Conservation (phyloP, 1,284 basidiomycete species). For the Ustilago esculenta region DNA sequence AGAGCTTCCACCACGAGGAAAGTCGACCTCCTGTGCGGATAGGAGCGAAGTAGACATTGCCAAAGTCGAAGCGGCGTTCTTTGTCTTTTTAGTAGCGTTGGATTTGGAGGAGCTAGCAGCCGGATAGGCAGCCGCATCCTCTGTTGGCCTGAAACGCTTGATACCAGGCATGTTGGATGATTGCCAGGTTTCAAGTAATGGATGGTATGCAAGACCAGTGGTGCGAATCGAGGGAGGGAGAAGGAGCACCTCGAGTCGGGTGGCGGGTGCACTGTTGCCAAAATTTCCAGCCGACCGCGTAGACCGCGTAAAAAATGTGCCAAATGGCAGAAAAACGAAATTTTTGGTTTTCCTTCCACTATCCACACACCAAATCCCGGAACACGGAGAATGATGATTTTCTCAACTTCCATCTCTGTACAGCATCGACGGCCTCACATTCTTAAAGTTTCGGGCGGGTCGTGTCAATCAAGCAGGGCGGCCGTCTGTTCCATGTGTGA, state of each 20-base stretch:
- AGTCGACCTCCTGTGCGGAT: constrained; percentile 74
- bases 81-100: constrained; percentile 26
- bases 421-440: no score
- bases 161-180: constrained; percentile 45
- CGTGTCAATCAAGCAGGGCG: no score
- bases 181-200: constrained; percentile 1
- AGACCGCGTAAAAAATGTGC: neutral
- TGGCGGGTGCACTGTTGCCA: neutral
- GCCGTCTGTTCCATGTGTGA: constrained; percentile 1
- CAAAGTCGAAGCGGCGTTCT: constrained; percentile 13
- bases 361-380: constrained; percentile 5
- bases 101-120: constrained; percentile 34
- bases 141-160: constrained; percentile 42
- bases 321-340: constrained; percentile 17
- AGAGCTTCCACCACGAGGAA: constrained; percentile 84
- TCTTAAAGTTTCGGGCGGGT: no score
- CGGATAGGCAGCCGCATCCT: constrained; percentile 31
- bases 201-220: constrained; percentile 15
- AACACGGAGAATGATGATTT: constrained; percentile 2
- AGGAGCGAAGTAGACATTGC: constrained; percentile 39
- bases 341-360: constrained; percentile 16
- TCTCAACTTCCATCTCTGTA: no score
- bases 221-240: constrained; percentile 6
- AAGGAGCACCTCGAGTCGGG: no score
- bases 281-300: neutral